phyloP scores from a whole-genome alignment of 1,284 basidiomycete genomes.

The Leccinum pachyderme region DNA sequence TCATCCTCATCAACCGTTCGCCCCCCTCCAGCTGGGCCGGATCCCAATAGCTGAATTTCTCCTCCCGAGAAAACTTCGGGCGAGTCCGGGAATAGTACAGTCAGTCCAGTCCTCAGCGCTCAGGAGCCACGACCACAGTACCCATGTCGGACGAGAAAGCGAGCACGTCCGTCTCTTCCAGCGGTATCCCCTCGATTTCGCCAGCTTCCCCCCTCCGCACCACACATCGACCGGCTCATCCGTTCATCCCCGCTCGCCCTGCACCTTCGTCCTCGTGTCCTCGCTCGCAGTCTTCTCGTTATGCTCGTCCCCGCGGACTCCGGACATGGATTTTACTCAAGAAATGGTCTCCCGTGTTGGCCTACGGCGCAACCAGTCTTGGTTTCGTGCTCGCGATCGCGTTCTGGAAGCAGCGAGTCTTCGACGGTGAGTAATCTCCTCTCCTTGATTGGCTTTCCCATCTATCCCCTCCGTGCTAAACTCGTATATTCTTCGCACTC shows the following conservation, averaged over 20 bases:
- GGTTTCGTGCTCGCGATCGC: constrained; percentile 69
- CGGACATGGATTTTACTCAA: constrained; percentile 56
- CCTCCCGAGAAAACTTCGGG: background rate
- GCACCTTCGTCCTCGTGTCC: constrained; percentile 20
- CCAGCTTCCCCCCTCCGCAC: constrained; percentile 14
- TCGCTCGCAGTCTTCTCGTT: constrained; percentile 34
- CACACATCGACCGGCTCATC: constrained; percentile 16
- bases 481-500: constrained; percentile 1
- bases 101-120: background rate
- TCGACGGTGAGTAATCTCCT: constrained; percentile 51
- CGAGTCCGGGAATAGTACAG: background rate
- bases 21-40: constrained; percentile 26
- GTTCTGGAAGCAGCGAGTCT: constrained; percentile 72
- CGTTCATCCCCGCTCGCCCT: constrained; percentile 20
- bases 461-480: constrained; percentile 8
- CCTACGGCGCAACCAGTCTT: constrained; percentile 66
- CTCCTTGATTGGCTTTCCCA: constrained; percentile 2
- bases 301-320: constrained; percentile 49
- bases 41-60: constrained; percentile 21
- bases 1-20: background rate
- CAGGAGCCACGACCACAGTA: background rate
- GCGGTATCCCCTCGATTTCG: constrained; percentile 16
- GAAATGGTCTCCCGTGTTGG: constrained; percentile 71
- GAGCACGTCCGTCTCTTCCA: constrained; percentile 1
- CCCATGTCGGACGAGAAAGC: constrained; percentile 28